These are phyloP conservation scores for Geotrichum klebahnii DNA, from an alignment of 1,139 yeast species.

Conservation along the genomic window DNA sequence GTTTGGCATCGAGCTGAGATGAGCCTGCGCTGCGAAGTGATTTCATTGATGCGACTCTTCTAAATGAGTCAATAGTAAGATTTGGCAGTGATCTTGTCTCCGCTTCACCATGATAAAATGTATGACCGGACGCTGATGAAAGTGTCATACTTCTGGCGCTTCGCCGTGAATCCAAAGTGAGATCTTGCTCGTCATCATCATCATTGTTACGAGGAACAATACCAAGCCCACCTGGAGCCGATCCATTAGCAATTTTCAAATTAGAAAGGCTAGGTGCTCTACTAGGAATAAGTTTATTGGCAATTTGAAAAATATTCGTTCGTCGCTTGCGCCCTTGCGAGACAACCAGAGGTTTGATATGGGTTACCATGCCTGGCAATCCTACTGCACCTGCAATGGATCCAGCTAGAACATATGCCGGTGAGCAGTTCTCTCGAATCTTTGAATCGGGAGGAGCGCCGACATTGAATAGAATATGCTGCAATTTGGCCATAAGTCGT, in stretches of 20 bases:
- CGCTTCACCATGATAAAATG: constrained; percentile 3
- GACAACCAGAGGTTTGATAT: constrained; percentile 63
- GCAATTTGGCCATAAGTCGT: constrained; percentile 70
- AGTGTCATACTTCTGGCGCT: constrained; percentile 5
- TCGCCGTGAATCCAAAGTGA: constrained; percentile 13
- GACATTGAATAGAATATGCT: constrained; percentile 67
- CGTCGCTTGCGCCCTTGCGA: constrained; percentile 81
- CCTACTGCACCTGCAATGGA: constrained; percentile 62
- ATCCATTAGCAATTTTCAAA: neutral
- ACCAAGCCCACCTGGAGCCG: neutral
- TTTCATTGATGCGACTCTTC: too few relatives aligned
- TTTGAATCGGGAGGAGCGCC: constrained; percentile 44
- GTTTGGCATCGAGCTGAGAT: constrained; percentile 23
- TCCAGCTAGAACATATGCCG: constrained; percentile 64
- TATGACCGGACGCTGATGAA: constrained; percentile 6
- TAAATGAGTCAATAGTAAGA: constrained; percentile 4
- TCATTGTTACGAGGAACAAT: neutral
- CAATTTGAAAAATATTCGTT: constrained; percentile 58
- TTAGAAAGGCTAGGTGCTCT: too few relatives aligned
- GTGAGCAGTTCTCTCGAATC: constrained; percentile 76
- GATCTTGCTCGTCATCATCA: constrained; percentile 14
- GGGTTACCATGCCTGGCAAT: constrained; percentile 54
- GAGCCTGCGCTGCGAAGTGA: too few relatives aligned
- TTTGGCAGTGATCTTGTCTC: constrained; percentile 19
- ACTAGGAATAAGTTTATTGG: constrained; percentile 28